These are phyloP conservation scores for Marasmius fiardii DNA, from an alignment of 1,284 basidiomycete species.

Conservation along the genomic window DNA sequence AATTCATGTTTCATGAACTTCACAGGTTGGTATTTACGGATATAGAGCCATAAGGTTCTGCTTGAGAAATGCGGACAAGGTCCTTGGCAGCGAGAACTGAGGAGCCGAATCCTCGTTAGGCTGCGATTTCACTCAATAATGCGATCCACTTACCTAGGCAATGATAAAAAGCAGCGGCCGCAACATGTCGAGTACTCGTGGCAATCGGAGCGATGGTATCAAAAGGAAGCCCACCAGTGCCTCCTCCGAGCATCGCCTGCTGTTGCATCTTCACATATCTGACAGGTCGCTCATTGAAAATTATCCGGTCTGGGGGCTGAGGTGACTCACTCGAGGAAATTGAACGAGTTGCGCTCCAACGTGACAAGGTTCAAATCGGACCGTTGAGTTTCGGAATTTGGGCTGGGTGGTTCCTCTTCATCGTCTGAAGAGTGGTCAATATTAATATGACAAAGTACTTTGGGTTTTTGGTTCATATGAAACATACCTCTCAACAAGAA, in stretches of 20 bases:
- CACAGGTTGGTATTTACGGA: slow-evolving; percentile 25
- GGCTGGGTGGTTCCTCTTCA: slow-evolving; percentile 27
- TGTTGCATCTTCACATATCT: slow-evolving; percentile 79
- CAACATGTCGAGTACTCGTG: slow-evolving; percentile 70
- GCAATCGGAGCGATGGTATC: slow-evolving; percentile 60
- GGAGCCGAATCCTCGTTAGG: not conserved
- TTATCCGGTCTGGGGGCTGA: not conserved
- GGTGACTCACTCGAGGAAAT: slow-evolving; percentile 67
- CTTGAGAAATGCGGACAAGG: slow-evolving; percentile 51
- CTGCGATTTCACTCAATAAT: not conserved
- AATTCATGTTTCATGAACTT: not conserved
- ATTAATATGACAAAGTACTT: not conserved
- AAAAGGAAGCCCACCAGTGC: slow-evolving; percentile 48
- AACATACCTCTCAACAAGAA: slow-evolving; percentile 60
- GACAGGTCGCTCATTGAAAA: slow-evolving; percentile 1
- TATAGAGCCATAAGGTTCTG: slow-evolving; percentile 47
- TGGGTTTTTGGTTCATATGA: not conserved
- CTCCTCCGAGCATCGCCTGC: slow-evolving; percentile 46
- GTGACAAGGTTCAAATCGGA: slow-evolving; percentile 53
- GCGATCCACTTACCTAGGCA: slow-evolving; percentile 57
- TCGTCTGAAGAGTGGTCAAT: not conserved
- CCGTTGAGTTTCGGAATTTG: slow-evolving; percentile 41
- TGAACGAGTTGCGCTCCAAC: slow-evolving; percentile 70
- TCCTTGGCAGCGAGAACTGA: slow-evolving; percentile 69
- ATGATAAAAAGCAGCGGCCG: slow-evolving; percentile 76